phyloP scores from a whole-genome alignment of 148 eudicot genomes.

The Beta vulgaris region DNA sequence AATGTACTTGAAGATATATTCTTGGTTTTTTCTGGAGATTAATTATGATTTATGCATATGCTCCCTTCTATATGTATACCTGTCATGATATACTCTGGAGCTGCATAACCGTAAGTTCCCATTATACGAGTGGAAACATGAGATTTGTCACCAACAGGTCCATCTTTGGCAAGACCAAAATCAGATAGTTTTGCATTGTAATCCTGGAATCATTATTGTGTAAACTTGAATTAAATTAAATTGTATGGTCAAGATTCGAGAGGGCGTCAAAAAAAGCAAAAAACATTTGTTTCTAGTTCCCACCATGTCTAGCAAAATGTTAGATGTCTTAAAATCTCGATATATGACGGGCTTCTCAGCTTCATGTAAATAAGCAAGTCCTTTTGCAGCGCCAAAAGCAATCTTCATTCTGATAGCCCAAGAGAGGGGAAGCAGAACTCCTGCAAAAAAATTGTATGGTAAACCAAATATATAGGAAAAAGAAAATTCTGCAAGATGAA shows the following conservation, averaged over 20 bases:
- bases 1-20: too few relatives aligned
- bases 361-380: slow-evolving; percentile 83
- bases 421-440: slow-evolving; percentile 82
- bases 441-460: slow-evolving; percentile 39
- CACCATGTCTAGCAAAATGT: slow-evolving; percentile 75
- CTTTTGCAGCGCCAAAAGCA: slow-evolving; percentile 80
- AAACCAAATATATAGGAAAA: too few relatives aligned
- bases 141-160: slow-evolving; percentile 90
- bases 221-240: neutral
- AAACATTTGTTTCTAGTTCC: too few relatives aligned
- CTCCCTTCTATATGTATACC: too few relatives aligned
- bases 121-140: slow-evolving; percentile 93
- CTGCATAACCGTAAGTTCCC: slow-evolving; percentile 95
- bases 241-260: neutral
- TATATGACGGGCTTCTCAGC: slow-evolving; percentile 89
- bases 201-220: slow-evolving; percentile 39
- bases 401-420: slow-evolving; percentile 92
- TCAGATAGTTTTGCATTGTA: slow-evolving; percentile 89
- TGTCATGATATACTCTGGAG: slow-evolving; percentile 95
- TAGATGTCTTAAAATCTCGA: slow-evolving; percentile 88
- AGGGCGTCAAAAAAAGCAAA: neutral
- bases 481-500: too few relatives aligned
- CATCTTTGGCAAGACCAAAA: slow-evolving; percentile 91
- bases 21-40: neutral
- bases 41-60: too few relatives aligned